A percentile compares a stretch with the other conserved stretches of the same genome.
Conservation (phyloP, 176 grass and related monocot species). For the Cenchrus fungigraminus region DNA sequence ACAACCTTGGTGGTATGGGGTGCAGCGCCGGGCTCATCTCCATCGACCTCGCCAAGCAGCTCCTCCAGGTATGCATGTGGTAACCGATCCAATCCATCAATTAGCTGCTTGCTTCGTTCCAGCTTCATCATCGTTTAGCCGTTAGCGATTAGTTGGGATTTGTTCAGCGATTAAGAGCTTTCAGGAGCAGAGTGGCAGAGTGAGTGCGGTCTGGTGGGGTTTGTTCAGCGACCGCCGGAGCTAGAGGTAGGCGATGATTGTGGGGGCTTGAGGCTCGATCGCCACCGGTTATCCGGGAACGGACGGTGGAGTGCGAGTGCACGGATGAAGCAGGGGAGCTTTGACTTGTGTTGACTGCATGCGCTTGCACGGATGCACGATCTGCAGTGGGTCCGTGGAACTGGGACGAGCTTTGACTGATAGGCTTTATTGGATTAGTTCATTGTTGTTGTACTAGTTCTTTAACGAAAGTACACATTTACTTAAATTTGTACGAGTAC, state of each 20-base stretch:
- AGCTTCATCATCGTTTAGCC: too few species aligned
- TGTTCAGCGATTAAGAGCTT: too few species aligned
- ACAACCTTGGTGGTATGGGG: slow-evolving; percentile 91
- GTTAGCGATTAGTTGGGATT: background rate
- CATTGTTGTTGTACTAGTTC: too few species aligned
- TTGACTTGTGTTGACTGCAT: slow-evolving; percentile 7
- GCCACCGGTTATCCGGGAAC: background rate
- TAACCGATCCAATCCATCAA: background rate
- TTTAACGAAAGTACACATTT: too few species aligned
- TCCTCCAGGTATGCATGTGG: slow-evolving; percentile 62
- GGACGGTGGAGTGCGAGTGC: background rate
- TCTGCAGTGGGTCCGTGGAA: background rate
- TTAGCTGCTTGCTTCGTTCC: background rate
- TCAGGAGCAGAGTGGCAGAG: too few species aligned
- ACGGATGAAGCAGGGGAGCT: background rate
- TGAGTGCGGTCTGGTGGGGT: background rate
- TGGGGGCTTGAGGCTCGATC: background rate
- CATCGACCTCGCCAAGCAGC: slow-evolving; percentile 88
- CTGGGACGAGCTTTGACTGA: background rate
- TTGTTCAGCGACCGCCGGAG: slow-evolving; percentile 17
- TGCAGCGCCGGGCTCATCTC: slow-evolving; percentile 92
- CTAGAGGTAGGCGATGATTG: background rate
- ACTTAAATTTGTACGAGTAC: too few species aligned
- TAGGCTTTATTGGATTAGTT: too few species aligned
- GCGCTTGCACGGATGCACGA: background rate